Evolutionary conservation across 2,329 filamentous ascomycete genomes (phyloP), one percentile per base, ranked within the genome.

Genomic region (Sphaerostilbella broomeana): DNA sequence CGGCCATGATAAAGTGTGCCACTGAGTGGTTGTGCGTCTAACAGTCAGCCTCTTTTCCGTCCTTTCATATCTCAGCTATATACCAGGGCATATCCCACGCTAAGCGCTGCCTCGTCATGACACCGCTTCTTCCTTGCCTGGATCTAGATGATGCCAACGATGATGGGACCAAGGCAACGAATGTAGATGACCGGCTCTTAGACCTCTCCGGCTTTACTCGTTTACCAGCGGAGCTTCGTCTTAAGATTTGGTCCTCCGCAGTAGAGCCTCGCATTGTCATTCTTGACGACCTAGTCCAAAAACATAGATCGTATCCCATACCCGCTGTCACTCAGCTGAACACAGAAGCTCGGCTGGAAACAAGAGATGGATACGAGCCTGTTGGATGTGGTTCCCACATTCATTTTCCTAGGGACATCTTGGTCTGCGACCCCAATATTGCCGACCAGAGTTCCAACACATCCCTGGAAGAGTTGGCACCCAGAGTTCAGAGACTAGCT

Each of bases 361-460:
- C 57, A 22, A 56, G 58, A 21, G 43, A 50, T 30, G 59, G 57
- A 22, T 64, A 62, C 45, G 59, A 63, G 44, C 46, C 54, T 16
- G 54, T 59, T 41, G 56, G 55, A 20, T 46, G 51, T 20, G 61
- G 61, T 19, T 63, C 61, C 10, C 60, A 59, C 40, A 52, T 64
- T 40, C 50, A 64, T 35, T 64, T 64, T 35, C 50, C 53, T 9
- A 51, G 54, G 33, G 61, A 64, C 37, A 63, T 64, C 25, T 43
- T 63, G 26, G 57, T 64, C 36, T 64, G 61, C 46, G 61, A 64
- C 44, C 52, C 58, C 41, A 58, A 51, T 40, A 59, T 64, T 35
- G 53, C 57, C 13, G 59, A 63, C 21, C 51, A 58, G 38, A 52
- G 47, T 18, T 47, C 52, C 26, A 54, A 60, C 24, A 47, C 53